A percentile compares a stretch with the other conserved stretches of the same genome.
These are phyloP conservation scores for Lecanicillium sp. DNA, from an alignment of 2,329 filamentous ascomycete species.

Conservation along the genomic window DNA sequence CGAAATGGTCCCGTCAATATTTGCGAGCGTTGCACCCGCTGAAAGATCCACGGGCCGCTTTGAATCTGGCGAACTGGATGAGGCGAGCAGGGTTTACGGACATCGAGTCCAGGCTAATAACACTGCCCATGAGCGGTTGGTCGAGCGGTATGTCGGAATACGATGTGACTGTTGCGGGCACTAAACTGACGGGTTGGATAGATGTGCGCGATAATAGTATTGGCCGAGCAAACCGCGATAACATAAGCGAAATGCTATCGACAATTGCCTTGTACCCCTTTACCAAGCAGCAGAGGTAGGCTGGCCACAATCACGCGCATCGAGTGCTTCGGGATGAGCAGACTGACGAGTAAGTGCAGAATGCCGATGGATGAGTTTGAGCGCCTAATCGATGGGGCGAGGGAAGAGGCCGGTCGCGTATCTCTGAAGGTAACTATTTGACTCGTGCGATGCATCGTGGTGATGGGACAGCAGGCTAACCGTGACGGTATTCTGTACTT, in stretches of 20 bases:
- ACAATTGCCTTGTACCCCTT: constrained; percentile 52
- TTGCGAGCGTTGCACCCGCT: constrained; percentile 51
- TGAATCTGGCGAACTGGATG: constrained; percentile 53
- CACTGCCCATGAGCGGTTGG: constrained; percentile 64
- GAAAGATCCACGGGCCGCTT: constrained; percentile 60
- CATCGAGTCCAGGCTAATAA: constrained; percentile 57
- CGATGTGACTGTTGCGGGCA: background rate
- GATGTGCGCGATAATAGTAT: constrained; percentile 45
- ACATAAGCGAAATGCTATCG: constrained; percentile 45
- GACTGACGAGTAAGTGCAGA: constrained; percentile 24
- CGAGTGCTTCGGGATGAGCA: constrained; percentile 1
- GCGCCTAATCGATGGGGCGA: constrained; percentile 47
- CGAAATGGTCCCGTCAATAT: constrained; percentile 60
- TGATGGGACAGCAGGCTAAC: no score
- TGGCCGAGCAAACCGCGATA: constrained; percentile 44
- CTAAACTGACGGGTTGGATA: no score
- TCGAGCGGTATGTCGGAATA: constrained; percentile 44
- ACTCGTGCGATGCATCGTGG: no score
- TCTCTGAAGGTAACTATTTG: constrained; percentile 46
- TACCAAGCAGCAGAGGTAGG: constrained; percentile 40
- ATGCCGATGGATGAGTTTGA: constrained; percentile 53
- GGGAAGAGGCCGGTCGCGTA: constrained; percentile 43
- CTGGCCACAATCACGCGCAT: background rate
- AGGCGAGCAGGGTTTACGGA: constrained; percentile 58
- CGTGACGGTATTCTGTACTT: no score